Evolutionary conservation across 1,284 basidiomycete species (phyloP).

Genomic region (Leccinum pseudoinsigne): DNA sequence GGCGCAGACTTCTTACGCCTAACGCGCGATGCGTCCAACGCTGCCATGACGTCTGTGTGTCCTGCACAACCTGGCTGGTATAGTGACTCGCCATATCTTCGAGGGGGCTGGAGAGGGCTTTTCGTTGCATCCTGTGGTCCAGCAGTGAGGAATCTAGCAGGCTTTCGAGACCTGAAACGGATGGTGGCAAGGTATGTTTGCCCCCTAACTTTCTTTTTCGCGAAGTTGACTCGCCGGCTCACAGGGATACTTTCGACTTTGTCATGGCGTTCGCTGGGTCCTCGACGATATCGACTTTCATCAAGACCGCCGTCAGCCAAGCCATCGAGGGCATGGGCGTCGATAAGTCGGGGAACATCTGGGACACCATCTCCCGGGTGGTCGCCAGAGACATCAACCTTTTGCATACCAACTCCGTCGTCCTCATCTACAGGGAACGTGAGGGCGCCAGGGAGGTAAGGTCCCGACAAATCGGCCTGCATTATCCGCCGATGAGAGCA

Average conservation of each 20-base stretch:
- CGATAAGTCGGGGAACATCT: not conserved
- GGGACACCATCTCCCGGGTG: not conserved
- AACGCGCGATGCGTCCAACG: not conserved
- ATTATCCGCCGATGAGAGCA: not conserved
- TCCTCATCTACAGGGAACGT: slow-evolving; percentile 2
- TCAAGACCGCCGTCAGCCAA: not conserved
- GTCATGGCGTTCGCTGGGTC: slow-evolving; percentile 1
- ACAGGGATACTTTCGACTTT: slow-evolving; percentile 2
- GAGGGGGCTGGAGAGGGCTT: not conserved
- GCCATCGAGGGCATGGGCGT: slow-evolving; percentile 1
- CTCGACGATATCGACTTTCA: not conserved
- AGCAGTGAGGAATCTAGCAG: not conserved
- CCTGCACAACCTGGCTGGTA: not conserved
- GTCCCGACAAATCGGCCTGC: slow-evolving; percentile 2
- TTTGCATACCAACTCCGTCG: not conserved
- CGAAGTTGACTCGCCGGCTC: not conserved
- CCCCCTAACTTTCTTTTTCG: too few species aligned
- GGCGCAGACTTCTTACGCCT: not conserved
- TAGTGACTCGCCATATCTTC: not conserved
- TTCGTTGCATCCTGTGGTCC: not conserved
- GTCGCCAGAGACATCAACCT: not conserved
- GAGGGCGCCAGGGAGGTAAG: not conserved
- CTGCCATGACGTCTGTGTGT: not conserved
- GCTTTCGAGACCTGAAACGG: not conserved
- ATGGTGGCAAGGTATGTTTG: not conserved